Evolutionary conservation across 495 filamentous ascomycete species (phyloP).

Genomic region (Hypoxylon lienhwacheense): DNA sequence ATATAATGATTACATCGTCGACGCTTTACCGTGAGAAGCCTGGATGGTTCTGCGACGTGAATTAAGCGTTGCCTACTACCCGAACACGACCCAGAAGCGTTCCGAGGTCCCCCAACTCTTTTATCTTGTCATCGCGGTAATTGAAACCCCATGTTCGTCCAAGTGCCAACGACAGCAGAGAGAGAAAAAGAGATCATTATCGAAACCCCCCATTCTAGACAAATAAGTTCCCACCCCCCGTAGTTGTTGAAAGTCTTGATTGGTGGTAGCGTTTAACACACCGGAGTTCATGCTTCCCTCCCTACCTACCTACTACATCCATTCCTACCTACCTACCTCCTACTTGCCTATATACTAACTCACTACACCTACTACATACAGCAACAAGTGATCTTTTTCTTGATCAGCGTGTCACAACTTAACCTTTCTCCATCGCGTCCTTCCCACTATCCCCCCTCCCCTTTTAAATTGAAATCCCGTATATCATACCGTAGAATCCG

Average conservation of each 20-base stretch:
- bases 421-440: neutral
- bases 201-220: constrained; percentile 8
- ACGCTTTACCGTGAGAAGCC: constrained; percentile 12
- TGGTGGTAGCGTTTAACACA: constrained; percentile 14
- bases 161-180: constrained; percentile 10
- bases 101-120: constrained; percentile 13
- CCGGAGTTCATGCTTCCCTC: constrained; percentile 15
- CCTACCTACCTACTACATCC: neutral
- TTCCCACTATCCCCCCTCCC: too few species aligned
- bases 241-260: constrained; percentile 7
- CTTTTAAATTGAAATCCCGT: constrained; percentile 12
- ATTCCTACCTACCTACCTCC: neutral
- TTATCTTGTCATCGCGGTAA: constrained; percentile 21
- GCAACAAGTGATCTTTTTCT: neutral
- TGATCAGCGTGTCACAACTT: neutral
- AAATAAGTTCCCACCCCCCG: constrained; percentile 1
- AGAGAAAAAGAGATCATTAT: too few species aligned
- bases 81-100: constrained; percentile 25
- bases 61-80: constrained; percentile 18
- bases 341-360: neutral
- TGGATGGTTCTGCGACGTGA: constrained; percentile 24
- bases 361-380: too few species aligned
- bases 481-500: constrained; percentile 12
- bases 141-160: constrained; percentile 18
- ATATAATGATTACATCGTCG: constrained; percentile 11